phyloP scores from a whole-genome alignment of 2,329 filamentous ascomycete genomes.

The Calonectria pteridis region DNA sequence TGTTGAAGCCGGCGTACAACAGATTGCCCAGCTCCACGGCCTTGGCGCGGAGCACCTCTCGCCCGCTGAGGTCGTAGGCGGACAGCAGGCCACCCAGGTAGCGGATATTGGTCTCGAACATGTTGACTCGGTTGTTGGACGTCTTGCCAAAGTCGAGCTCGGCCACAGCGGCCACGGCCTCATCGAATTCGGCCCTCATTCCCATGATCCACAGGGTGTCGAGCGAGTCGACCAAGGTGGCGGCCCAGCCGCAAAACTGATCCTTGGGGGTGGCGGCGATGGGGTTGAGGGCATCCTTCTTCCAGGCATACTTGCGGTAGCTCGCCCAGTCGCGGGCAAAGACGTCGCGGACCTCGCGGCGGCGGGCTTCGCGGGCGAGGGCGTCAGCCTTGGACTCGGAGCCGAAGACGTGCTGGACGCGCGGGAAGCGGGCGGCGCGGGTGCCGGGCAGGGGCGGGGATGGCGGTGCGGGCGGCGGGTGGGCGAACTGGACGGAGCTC shows the following conservation, averaged over 20 bases:
- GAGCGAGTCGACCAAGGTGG: constrained; percentile 70
- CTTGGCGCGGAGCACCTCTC: constrained; percentile 59
- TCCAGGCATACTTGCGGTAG: constrained; percentile 66
- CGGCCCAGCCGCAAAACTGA: constrained; percentile 67
- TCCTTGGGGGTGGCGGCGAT: constrained; percentile 60
- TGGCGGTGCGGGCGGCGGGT: neutral
- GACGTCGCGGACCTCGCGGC: constrained; percentile 53
- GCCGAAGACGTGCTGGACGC: constrained; percentile 2
- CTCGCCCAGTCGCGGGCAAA: constrained; percentile 61
- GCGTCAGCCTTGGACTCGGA: neutral
- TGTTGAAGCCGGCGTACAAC: constrained; percentile 66
- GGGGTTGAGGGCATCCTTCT: constrained; percentile 65
- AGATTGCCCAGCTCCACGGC: constrained; percentile 65
- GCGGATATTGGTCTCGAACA: constrained; percentile 68
- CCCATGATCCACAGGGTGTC: constrained; percentile 75
- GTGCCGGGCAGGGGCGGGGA: neutral
- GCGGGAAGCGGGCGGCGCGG: constrained; percentile 4
- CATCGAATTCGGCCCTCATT: constrained; percentile 66
- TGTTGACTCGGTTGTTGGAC: constrained; percentile 55
- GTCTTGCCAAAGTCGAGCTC: constrained; percentile 66
- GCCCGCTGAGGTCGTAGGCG: constrained; percentile 63
- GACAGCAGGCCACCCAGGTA: constrained; percentile 65
- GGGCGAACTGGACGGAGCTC: constrained; percentile 7
- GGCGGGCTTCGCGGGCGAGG: constrained; percentile 45
- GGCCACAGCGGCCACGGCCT: constrained; percentile 63